Base-by-base conservation (phyloP, 768 basidiomycete species). In the Xerocomellus amylosporus region DNA sequence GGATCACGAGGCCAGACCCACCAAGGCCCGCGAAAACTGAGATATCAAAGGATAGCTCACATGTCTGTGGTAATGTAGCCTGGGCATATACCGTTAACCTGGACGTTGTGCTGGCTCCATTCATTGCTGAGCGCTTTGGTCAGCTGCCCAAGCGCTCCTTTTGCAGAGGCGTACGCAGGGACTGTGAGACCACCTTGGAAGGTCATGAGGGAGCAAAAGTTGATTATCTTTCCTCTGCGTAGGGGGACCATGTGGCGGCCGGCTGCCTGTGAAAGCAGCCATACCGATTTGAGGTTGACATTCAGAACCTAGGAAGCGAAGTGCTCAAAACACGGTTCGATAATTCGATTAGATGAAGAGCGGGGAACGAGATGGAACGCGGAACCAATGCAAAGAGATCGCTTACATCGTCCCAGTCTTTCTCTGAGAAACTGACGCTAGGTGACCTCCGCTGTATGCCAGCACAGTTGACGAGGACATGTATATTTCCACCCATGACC, bases 71-170 rank as follows among this genome's bases (percentile, higher is more conserved):
- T 80, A 63, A 95, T 86, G 71, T 93, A 94, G 31, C 92, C 93
- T 30, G 92, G 92, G 60, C 86, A 86, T 59, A 96, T 89, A 22
- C 81, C 88, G 66, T 95, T 94, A 17, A 95, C 91, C 69, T 93
- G 87, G 49, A 96, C 83, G 60, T 91, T 92, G 63, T 90, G 82
- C 64, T 80, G 79, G 56, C 89, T 88, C 93, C 94, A 97, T 70
- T 96, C 94, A 71, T 97, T 97, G 63, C 87, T 86, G 64, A 96
- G 82, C 3, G 93, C 88, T 73, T 94, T 94, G 26, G 92, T 91
- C 62, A 92, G 76, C 66, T 88, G 87, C 10, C 88, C 89, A 31
- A 92, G 76, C 19, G 90, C 91, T 52, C 92, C 92, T 69, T 95
- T 96, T 9, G 94, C 89, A 4, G 94, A 85, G 2, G 93, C 90